Conservation (phyloP, 164 flowering plant genomes). For the Liquidambar formosana region DNA sequence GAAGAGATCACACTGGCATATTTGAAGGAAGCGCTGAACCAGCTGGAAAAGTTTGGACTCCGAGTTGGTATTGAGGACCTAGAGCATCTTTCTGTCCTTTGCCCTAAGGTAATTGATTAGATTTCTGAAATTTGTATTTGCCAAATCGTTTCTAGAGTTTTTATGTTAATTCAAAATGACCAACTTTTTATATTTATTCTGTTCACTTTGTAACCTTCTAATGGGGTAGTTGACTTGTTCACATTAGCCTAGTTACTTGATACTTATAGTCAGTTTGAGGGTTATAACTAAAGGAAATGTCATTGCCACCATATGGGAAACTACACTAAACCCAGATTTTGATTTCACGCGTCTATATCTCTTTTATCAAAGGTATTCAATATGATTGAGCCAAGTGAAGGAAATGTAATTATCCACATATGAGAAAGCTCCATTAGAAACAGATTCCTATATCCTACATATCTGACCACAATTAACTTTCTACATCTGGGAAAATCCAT, state of each 20-base stretch:
- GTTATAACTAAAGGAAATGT: background rate
- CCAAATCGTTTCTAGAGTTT: background rate
- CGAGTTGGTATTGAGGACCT: constrained; percentile 48
- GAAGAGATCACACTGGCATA: constrained; percentile 28
- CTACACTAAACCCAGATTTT: background rate
- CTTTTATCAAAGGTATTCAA: no score
- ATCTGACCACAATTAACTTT: background rate
- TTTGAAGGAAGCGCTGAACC: constrained; percentile 43
- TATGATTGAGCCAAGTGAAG: no score
- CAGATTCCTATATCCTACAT: background rate
- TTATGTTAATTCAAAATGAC: background rate
- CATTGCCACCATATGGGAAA: background rate
- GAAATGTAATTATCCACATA: background rate
- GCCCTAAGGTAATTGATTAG: constrained; percentile 64
- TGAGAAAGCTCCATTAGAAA: background rate
- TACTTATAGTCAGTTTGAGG: background rate
- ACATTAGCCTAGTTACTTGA: background rate
- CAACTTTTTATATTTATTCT: background rate
- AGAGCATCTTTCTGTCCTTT: constrained; percentile 56
- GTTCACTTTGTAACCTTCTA: background rate
- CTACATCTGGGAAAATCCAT: background rate
- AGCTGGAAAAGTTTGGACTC: constrained; percentile 40
- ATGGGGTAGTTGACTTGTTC: background rate
- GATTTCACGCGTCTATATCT: no score
- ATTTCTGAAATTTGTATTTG: background rate